phyloP scores from a whole-genome alignment of 2,329 filamentous ascomycete genomes.

The Arthrobotrys conoides region DNA sequence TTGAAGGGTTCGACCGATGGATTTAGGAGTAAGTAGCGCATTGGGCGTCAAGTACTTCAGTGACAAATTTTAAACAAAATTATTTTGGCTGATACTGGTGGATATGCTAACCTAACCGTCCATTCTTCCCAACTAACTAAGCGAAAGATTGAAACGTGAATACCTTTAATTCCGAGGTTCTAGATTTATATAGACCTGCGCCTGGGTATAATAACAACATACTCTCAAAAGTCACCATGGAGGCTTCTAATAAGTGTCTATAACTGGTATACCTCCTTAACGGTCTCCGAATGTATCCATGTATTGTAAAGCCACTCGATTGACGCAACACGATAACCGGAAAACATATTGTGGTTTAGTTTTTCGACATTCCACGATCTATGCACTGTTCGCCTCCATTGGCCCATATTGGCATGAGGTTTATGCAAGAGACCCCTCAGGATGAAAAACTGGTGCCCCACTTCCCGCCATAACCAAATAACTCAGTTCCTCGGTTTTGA shows the following conservation, averaged over 20 bases:
- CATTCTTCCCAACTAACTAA: conserved; percentile 11
- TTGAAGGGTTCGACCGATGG: not conserved
- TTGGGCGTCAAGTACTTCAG: not conserved
- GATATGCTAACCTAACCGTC: not conserved
- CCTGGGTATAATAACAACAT: too few species aligned
- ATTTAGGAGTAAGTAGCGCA: not conserved
- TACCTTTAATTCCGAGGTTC: not conserved
- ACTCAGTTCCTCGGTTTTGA: conserved; percentile 21
- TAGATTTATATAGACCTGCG: not conserved
- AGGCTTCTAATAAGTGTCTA: not conserved
- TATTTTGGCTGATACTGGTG: not conserved
- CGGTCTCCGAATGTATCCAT: not conserved
- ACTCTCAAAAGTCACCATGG: not conserved
- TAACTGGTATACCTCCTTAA: not conserved
- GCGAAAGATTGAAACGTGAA: not conserved
- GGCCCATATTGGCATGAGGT: conserved; percentile 52
- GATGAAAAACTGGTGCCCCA: conserved; percentile 54
- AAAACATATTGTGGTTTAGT: conserved; percentile 8
- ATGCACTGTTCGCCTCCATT: conserved; percentile 58
- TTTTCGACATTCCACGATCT: conserved; percentile 27
- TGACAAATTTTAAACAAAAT: too few species aligned
- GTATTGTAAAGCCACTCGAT: not conserved
- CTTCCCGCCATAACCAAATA: conserved; percentile 52
- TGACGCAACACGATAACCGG: conserved; percentile 40
- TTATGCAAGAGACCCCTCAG: conserved; percentile 59